phyloP scores from a whole-genome alignment of 2,329 filamentous ascomycete genomes.

The Cladobotryum protrusum region DNA sequence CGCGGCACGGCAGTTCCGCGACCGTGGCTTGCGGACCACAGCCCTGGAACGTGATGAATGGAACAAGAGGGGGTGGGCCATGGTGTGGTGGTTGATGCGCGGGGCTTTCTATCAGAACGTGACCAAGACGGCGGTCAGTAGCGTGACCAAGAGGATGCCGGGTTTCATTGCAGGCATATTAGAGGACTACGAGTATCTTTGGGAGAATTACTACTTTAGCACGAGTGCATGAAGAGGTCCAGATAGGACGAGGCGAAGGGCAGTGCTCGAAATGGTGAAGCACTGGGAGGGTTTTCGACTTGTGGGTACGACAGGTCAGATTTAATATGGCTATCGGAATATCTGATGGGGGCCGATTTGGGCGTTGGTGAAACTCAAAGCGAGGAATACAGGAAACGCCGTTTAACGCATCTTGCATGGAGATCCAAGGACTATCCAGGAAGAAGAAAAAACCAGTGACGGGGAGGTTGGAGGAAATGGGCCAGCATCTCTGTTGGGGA shows the following conservation, averaged over 20 bases:
- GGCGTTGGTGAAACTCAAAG: too few relatives aligned
- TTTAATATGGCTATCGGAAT: neutral
- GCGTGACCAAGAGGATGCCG: slow-evolving; percentile 69
- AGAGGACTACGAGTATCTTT: slow-evolving; percentile 95
- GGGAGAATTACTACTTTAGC: slow-evolving; percentile 96
- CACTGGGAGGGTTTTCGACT: neutral
- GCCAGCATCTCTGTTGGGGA: too few relatives aligned
- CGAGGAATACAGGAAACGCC: too few relatives aligned
- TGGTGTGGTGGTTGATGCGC: slow-evolving; percentile 94
- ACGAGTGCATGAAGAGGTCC: slow-evolving; percentile 37
- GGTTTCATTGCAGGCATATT: slow-evolving; percentile 78
- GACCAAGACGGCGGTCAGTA: slow-evolving; percentile 67
- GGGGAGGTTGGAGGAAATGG: too few relatives aligned
- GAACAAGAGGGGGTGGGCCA: slow-evolving; percentile 77
- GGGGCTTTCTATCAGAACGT: slow-evolving; percentile 96
- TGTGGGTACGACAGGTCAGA: neutral
- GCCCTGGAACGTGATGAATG: slow-evolving; percentile 86
- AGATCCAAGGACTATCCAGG: too few relatives aligned
- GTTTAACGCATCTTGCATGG: too few relatives aligned
- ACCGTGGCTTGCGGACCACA: slow-evolving; percentile 74
- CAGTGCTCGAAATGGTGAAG: neutral
- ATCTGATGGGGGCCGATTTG: too few relatives aligned
- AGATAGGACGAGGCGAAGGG: neutral
- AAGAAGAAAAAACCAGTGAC: too few relatives aligned
- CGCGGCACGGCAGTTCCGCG: slow-evolving; percentile 73